Conservation (phyloP, 2,329 filamentous ascomycete species). For the Colletotrichum caudatum region DNA sequence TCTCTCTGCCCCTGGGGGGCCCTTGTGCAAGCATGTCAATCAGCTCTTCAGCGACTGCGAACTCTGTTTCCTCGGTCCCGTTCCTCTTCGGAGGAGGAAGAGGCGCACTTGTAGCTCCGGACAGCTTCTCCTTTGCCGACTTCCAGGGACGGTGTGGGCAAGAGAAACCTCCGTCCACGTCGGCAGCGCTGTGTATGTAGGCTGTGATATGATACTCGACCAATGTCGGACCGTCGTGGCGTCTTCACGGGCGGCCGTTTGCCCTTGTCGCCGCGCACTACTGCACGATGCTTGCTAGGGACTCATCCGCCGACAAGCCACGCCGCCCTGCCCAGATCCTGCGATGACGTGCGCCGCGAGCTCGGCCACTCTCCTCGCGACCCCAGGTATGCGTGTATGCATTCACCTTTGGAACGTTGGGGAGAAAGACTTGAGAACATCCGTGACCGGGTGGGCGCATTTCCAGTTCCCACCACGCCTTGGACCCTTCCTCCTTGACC, state of each 20-base stretch:
- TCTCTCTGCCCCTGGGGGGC: not conserved
- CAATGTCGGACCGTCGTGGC: not conserved
- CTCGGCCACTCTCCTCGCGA: not conserved
- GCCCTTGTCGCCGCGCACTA: not conserved
- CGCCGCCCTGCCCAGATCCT: slow-evolving; percentile 18
- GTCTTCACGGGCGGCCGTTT: not conserved
- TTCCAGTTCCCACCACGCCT: slow-evolving; percentile 17
- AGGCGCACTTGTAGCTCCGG: not conserved
- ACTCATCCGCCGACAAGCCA: not conserved
- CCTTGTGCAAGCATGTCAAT: not conserved
- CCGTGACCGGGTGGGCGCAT: slow-evolving; percentile 17
- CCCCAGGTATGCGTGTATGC: too few species aligned
- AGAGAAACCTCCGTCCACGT: slow-evolving; percentile 16
- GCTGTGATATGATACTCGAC: not conserved
- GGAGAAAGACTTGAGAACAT: not conserved
- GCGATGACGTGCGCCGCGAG: slow-evolving; percentile 34
- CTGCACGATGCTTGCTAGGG: not conserved
- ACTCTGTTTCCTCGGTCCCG: not conserved
- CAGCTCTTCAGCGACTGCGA: slow-evolving; percentile 4
- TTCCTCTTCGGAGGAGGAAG: not conserved
- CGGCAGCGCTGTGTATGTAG: not conserved
- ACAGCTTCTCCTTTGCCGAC: not conserved
- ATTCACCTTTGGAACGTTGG: not conserved
- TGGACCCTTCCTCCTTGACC: not conserved
- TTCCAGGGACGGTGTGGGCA: not conserved